Base-by-base conservation (phyloP, 257 asterid genomes). In the Sherardia arvensis region DNA sequence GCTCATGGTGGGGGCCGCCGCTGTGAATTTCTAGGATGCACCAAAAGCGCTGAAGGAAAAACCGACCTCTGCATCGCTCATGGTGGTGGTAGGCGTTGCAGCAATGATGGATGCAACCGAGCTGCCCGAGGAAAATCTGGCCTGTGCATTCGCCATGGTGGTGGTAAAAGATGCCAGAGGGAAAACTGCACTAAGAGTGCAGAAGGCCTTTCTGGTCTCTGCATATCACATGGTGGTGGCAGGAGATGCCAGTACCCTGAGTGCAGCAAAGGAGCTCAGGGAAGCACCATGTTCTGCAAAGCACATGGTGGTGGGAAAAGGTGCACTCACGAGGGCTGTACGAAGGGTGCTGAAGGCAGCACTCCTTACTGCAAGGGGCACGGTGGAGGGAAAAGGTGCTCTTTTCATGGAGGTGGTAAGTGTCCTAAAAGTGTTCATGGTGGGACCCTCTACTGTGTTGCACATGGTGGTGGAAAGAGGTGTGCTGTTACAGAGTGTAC, bases 291-390 rank as follows among this genome's bases (percentile, higher is more conserved):
- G 72, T 82, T 69, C 40, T 85, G 92, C 64, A 80, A 82, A 65
- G 86, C 83, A 25, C 92, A 85, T 8, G 92, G 92, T 1, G 92
- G 92, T 9, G 92, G 92, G 14, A 74, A 77, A 70, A 69, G 88
- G 69, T 82, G 92, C 78, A 71, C 79, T 3, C 73, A 62, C 59
- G 43, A 69, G 66, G 92, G 88, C 7, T 85, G 92, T 78, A 82
- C 76, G 5, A 84, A 78, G 72, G 88, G 91, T n/a, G 91, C 91
- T 5, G 91, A 85, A 73, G 86, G 91, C 54, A 85, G 86, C 62
- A 85, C 91, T 22, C 66, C 73, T 2, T 82, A 68, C 54, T 80
- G 89, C 56, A 85, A 82, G 74, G 87, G 84, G 23, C 93, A 85
- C 5, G 89, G 93, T 33, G 87, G 87, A 4, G 93, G 93, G 28